phyloP scores from a whole-genome alignment of 257 asterid genomes.

The Solanum acaule region DNA sequence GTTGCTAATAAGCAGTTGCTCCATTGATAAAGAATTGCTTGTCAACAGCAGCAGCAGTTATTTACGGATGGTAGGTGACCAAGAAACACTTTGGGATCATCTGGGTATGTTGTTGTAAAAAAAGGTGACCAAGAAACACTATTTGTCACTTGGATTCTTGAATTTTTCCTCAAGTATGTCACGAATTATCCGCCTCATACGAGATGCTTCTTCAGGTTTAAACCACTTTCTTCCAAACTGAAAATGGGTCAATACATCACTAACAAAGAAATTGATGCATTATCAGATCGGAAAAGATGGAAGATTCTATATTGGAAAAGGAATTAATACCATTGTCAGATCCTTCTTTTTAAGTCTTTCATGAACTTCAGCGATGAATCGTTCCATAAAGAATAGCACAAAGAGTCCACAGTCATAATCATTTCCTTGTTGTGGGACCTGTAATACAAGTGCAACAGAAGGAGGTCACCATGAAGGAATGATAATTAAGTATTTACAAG shows the following conservation, averaged over 20 bases:
- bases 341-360: conserved; percentile 51
- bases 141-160: conserved; percentile 20
- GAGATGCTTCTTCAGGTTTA: conserved; percentile 67
- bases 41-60: not conserved
- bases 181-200: conserved; percentile 43
- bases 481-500: not conserved
- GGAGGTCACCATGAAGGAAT: not conserved
- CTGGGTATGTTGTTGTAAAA: not conserved
- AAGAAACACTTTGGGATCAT: not conserved
- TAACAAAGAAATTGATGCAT: not conserved
- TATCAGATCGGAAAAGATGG: not conserved
- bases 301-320: not conserved
- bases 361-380: conserved; percentile 62
- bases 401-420: conserved; percentile 88
- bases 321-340: conserved; percentile 39
- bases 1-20: not conserved
- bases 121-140: conserved; percentile 3
- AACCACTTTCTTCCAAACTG: conserved; percentile 93
- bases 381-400: conserved; percentile 81
- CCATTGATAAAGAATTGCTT: not conserved
- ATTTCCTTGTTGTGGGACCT: conserved; percentile 91
- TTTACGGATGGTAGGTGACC: conserved; percentile 1
- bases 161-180: conserved; percentile 43
- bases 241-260: not conserved
- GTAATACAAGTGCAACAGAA: conserved; percentile 4